Evolutionary conservation across 1,284 basidiomycete genomes (phyloP).

Genomic region (Gomphus bonarii): DNA sequence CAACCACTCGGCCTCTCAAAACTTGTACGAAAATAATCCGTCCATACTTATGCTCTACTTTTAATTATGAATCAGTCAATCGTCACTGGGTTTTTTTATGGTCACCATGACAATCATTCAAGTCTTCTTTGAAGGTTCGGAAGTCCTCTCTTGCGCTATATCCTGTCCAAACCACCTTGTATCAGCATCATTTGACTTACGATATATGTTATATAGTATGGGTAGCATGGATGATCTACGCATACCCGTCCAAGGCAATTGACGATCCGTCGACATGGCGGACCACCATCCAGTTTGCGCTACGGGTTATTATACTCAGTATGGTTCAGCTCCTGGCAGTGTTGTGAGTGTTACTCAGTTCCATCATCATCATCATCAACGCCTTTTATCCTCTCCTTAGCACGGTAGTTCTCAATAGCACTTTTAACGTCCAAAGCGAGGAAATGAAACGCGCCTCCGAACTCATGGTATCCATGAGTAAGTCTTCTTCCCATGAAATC

Average conservation of each 20-base stretch:
- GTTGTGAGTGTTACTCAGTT: not conserved
- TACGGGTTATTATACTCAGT: not conserved
- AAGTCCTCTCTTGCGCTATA: too few relatives aligned
- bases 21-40: too few relatives aligned
- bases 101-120: not conserved
- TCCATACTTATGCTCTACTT: too few relatives aligned
- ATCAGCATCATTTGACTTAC: not conserved
- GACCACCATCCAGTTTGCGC: not conserved
- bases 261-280: not conserved
- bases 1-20: too few relatives aligned
- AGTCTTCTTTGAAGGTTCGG: not conserved
- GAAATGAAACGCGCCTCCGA: not conserved
- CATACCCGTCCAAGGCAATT: not conserved
- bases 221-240: constrained; percentile 1
- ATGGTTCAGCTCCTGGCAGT: not conserved
- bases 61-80: not conserved
- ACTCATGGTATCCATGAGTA: not conserved
- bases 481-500: not conserved
- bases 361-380: not conserved
- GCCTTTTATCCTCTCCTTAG: not conserved
- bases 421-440: not conserved
- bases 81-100: not conserved
- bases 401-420: not conserved
- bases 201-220: not conserved
- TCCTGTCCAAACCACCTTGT: too few relatives aligned